These are phyloP conservation scores for Skeletonema costatum DNA, from an alignment of 108 stramenopile species.

Conservation along the genomic window DNA sequence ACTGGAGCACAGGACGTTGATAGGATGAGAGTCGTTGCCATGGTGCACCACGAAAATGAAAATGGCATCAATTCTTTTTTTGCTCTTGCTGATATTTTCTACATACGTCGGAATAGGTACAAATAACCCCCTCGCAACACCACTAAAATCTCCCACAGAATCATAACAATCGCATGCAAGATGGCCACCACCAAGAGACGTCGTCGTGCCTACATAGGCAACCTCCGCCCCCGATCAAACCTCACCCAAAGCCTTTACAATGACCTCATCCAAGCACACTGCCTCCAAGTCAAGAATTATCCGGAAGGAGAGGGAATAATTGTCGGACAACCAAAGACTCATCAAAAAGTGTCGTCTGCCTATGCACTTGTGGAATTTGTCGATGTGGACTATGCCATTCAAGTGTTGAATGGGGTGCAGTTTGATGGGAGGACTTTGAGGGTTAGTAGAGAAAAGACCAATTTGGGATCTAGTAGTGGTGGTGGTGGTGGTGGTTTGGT, in stretches of 20 bases:
- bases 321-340: constrained; percentile 11
- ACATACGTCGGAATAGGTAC: not conserved
- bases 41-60: not conserved
- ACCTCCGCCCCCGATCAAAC: constrained; percentile 43
- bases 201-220: constrained; percentile 42
- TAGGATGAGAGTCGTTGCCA: not conserved
- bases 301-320: constrained; percentile 15
- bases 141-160: not conserved
- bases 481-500: not conserved
- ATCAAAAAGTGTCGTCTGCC: not conserved
- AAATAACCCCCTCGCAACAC: not conserved
- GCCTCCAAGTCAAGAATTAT: constrained; percentile 16
- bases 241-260: constrained; percentile 19
- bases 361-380: constrained; percentile 39
- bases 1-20: not conserved
- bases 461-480: not conserved
- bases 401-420: constrained; percentile 30
- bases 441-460: constrained; percentile 30
- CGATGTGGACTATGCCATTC: constrained; percentile 49
- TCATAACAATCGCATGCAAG: not conserved
- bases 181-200: constrained; percentile 1
- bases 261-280: constrained; percentile 24
- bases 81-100: too few species aligned
- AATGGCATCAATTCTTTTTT: too few species aligned
- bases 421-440: constrained; percentile 41